Evolutionary conservation across 192 early-diverging fungal species (phyloP).

Genomic region (Linnemannia elongata): DNA sequence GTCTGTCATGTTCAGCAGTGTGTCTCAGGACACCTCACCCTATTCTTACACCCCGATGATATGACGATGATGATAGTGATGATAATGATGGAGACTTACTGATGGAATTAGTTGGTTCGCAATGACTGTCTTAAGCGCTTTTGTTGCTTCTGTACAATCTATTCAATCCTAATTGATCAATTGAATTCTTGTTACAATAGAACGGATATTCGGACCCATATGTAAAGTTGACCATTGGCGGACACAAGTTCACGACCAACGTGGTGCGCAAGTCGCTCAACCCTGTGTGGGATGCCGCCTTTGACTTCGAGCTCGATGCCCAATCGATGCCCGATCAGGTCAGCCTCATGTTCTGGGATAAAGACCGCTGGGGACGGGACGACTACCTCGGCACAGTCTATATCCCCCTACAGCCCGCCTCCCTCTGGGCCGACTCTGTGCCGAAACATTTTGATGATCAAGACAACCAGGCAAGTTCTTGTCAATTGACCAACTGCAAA

Average conservation of each 20-base stretch:
- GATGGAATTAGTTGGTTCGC: neutral
- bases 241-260: slow-evolving; percentile 62
- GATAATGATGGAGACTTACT: too few relatives aligned
- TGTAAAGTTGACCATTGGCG: slow-evolving; percentile 43
- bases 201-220: slow-evolving; percentile 53
- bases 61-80: too few relatives aligned
- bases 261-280: slow-evolving; percentile 75
- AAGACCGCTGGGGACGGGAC: slow-evolving; percentile 69
- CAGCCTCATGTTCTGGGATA: slow-evolving; percentile 76
- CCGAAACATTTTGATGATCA: slow-evolving; percentile 65
- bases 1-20: too few relatives aligned
- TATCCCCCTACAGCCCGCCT: slow-evolving; percentile 67
- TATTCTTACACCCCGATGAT: too few relatives aligned
- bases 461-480: slow-evolving; percentile 62
- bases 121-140: too few relatives aligned
- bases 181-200: neutral
- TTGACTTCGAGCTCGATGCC: slow-evolving; percentile 66
- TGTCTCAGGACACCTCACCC: too few relatives aligned
- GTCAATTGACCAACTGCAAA: neutral
- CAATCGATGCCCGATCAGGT: slow-evolving; percentile 53
- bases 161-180: neutral
- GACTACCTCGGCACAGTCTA: slow-evolving; percentile 77
- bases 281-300: slow-evolving; percentile 75
- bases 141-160: neutral
- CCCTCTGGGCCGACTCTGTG: slow-evolving; percentile 59